A percentile compares a stretch with the other conserved stretches of the same genome.
Evolutionary conservation across 495 filamentous ascomycete species (phyloP).

Genomic region (Pyronema omphalodes): DNA sequence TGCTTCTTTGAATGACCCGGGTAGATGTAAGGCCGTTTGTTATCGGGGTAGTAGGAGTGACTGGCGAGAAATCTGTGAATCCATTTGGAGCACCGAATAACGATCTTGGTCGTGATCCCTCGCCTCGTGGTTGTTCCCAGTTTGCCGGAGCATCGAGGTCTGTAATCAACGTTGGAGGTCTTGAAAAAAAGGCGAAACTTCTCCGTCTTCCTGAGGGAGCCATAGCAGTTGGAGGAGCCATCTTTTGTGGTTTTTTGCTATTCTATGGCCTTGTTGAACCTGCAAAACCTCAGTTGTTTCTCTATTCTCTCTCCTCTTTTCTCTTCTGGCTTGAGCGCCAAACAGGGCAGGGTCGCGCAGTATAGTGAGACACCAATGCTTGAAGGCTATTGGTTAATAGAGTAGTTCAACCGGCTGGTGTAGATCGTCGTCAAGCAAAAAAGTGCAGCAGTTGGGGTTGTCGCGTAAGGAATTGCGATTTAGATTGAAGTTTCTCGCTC

Average conservation of each 20-base stretch:
- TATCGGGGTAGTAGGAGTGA: constrained; percentile 11
- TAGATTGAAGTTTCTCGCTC: too few relatives aligned
- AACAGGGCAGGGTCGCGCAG: too few relatives aligned
- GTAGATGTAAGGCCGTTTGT: background rate
- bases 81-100: constrained; percentile 12
- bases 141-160: constrained; percentile 14
- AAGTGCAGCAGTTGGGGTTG: too few relatives aligned
- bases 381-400: too few relatives aligned
- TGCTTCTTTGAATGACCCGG: constrained; percentile 19
- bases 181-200: constrained; percentile 22
- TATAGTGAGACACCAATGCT: too few relatives aligned
- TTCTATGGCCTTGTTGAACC: too few relatives aligned
- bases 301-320: too few relatives aligned
- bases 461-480: too few relatives aligned
- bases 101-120: constrained; percentile 20
- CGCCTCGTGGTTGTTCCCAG: constrained; percentile 4
- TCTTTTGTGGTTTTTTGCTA: background rate
- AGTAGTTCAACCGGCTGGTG: too few relatives aligned
- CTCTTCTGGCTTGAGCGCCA: too few relatives aligned
- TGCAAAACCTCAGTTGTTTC: too few relatives aligned
- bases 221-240: background rate
- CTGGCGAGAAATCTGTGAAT: constrained; percentile 16
- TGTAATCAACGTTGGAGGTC: constrained; percentile 14
- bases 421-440: too few relatives aligned
- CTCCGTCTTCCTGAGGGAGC: constrained; percentile 17